phyloP scores from a whole-genome alignment of 1,284 basidiomycete genomes.

The Ustilago xerochloae region DNA sequence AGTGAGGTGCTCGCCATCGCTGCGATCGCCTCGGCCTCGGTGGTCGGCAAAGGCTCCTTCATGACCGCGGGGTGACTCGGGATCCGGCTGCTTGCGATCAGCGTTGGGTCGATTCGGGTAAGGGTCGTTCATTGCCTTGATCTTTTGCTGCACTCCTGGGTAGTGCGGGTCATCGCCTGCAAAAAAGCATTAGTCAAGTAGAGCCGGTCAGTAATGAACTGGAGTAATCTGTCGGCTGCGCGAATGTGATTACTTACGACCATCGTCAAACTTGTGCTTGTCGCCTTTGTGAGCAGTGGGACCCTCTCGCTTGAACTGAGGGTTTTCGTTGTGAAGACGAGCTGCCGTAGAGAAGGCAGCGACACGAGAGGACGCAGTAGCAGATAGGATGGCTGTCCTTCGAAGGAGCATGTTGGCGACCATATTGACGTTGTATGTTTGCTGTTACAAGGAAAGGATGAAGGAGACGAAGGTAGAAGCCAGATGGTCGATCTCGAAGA shows the following conservation, averaged over 20 bases:
- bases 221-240: not conserved
- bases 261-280: slow-evolving; percentile 41
- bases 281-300: slow-evolving; percentile 33
- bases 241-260: slow-evolving; percentile 18
- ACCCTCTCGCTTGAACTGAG: slow-evolving; percentile 40
- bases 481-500: not conserved
- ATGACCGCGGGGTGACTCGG: slow-evolving; percentile 39
- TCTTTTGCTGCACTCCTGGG: slow-evolving; percentile 37
- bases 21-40: slow-evolving; percentile 31
- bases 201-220: not conserved
- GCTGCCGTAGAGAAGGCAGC: slow-evolving; percentile 14
- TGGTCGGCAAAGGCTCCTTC: slow-evolving; percentile 48
- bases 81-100: slow-evolving; percentile 16
- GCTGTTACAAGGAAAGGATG: not conserved
- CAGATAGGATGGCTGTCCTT: slow-evolving; percentile 9
- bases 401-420: slow-evolving; percentile 17
- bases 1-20: slow-evolving; percentile 23
- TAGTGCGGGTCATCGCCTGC: slow-evolving; percentile 45
- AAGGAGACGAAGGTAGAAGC: not conserved
- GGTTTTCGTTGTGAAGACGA: slow-evolving; percentile 10
- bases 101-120: slow-evolving; percentile 39
- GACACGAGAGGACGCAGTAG: not conserved
- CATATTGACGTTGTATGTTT: slow-evolving; percentile 2
- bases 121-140: slow-evolving; percentile 22
- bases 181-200: not conserved